Conservation (phyloP, 345 rosid genomes). For the Barbarea vulgaris region DNA sequence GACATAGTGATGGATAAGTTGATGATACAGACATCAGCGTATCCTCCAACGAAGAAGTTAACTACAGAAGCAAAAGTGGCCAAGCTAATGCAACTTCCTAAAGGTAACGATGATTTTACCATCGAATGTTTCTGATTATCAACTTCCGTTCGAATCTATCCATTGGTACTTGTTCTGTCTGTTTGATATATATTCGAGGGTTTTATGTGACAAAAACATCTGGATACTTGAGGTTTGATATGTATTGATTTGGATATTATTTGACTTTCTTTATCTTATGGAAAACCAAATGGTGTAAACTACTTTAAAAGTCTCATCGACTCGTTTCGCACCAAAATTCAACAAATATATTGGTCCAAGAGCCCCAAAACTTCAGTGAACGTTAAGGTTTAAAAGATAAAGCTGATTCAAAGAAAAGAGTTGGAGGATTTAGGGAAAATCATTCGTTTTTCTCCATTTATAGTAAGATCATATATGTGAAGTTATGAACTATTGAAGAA, state of each 20-base stretch:
- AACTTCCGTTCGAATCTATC: background rate
- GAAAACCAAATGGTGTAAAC: background rate
- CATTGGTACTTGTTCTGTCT: background rate
- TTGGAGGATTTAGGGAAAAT: background rate
- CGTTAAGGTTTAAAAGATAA: background rate
- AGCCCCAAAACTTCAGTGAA: background rate
- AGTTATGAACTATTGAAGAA: conserved; percentile 12
- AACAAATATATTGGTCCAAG: background rate
- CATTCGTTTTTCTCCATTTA: background rate
- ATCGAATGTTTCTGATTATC: conserved; percentile 22
- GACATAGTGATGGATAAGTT: background rate
- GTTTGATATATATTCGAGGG: background rate
- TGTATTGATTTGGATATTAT: conserved; percentile 13
- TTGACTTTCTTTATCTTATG: background rate
- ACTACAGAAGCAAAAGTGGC: background rate
- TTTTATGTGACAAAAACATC: background rate
- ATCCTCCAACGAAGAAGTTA: conserved; percentile 7
- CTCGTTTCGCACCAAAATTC: background rate
- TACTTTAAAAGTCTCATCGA: background rate
- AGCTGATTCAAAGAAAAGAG: background rate
- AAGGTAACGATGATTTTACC: background rate
- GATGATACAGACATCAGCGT: conserved; percentile 11
- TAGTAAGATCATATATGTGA: background rate
- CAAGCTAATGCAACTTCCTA: conserved; percentile 16
- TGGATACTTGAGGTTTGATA: background rate